Evolutionary conservation across 192 early-diverging fungal genomes (phyloP).

Genomic region (Backusella sp.): DNA sequence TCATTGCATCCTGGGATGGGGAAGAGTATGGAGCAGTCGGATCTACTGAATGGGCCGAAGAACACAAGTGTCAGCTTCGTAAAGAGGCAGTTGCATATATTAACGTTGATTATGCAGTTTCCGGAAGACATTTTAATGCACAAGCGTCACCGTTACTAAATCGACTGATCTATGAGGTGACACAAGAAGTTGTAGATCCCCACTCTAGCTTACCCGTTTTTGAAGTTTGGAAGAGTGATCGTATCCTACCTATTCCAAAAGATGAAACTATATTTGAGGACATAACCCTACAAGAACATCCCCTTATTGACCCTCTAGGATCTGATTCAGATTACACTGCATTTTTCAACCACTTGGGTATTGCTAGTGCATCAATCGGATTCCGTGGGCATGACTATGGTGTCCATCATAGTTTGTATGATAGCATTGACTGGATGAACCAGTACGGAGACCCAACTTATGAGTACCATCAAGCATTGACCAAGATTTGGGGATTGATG

Average conservation of each 20-base stretch:
- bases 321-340: constrained; percentile 52
- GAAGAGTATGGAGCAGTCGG: constrained; percentile 64
- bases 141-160: constrained; percentile 48
- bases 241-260: neutral
- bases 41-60: constrained; percentile 69
- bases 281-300: neutral
- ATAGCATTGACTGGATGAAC: constrained; percentile 42
- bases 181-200: constrained; percentile 47
- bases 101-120: constrained; percentile 57
- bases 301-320: constrained; percentile 11
- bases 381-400: constrained; percentile 45
- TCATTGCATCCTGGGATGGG: constrained; percentile 65
- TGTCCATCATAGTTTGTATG: constrained; percentile 61
- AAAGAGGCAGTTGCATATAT: constrained; percentile 53
- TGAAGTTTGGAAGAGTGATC: constrained; percentile 41
- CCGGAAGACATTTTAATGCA: constrained; percentile 45
- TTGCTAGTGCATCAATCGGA: constrained; percentile 48
- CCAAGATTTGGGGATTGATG: constrained; percentile 45
- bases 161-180: constrained; percentile 45
- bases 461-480: constrained; percentile 45
- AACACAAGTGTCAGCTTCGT: constrained; percentile 51
- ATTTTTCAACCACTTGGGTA: constrained; percentile 58
- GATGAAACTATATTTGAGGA: neutral
- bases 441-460: constrained; percentile 48
- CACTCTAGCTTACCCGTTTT: constrained; percentile 44